These are phyloP conservation scores for Crepidotus variabilis DNA, from an alignment of 768 basidiomycete genomes.

Conservation along the genomic window DNA sequence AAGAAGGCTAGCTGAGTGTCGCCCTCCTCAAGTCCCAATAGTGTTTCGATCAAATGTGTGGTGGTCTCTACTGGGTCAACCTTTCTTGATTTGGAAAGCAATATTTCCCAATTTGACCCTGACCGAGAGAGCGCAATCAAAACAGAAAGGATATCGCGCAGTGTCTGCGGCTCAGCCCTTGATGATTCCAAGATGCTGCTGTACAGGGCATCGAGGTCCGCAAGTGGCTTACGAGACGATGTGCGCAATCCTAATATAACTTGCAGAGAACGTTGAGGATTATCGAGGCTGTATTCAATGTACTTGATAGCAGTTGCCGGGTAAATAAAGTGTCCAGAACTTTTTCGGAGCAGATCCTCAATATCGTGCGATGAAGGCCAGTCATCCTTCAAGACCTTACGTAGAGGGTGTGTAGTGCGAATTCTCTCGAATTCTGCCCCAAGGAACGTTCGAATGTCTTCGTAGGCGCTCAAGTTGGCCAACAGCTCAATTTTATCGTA, in stretches of 20 bases:
- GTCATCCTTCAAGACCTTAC: conserved; percentile 2
- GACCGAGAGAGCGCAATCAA: not conserved
- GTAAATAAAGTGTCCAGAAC: conserved; percentile 20
- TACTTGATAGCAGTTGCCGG: conserved; percentile 17
- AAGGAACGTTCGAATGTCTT: conserved; percentile 13
- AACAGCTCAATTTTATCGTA: conserved; percentile 5
- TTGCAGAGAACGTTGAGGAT: not conserved
- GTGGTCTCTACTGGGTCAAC: not conserved
- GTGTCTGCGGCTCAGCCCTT: not conserved
- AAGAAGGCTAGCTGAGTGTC: not conserved
- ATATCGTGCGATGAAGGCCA: conserved; percentile 12
- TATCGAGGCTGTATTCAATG: not conserved
- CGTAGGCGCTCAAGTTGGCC: conserved; percentile 2
- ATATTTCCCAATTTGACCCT: no score
- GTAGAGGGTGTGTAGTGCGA: conserved; percentile 7
- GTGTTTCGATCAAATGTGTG: not conserved
- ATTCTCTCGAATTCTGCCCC: conserved; percentile 9
- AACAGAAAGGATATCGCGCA: not conserved
- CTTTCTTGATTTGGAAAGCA: not conserved
- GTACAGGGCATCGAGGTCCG: no score
- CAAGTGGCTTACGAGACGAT: no score
- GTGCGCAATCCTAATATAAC: no score
- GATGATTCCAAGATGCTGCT: not conserved
- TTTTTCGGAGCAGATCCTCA: conserved; percentile 9
- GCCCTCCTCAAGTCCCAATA: not conserved